Evolutionary conservation across 2,329 filamentous ascomycete genomes (phyloP).

Genomic region (Apiospora hydei): DNA sequence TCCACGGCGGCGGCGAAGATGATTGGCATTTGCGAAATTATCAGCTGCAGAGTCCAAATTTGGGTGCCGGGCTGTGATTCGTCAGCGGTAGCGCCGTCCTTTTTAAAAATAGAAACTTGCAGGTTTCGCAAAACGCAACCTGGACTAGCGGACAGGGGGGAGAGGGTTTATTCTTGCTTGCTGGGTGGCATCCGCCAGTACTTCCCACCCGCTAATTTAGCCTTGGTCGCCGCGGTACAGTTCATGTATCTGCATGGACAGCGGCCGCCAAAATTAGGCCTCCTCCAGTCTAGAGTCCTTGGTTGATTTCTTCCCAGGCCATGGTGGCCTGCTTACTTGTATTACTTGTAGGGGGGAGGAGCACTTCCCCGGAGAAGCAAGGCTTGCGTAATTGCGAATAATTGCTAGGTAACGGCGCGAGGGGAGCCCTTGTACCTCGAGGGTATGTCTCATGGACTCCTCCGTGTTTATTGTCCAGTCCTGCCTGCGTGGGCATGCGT

Average conservation of each 20-base stretch:
- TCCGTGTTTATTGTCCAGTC: background rate
- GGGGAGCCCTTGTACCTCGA: slow-evolving; percentile 5
- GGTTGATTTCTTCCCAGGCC: slow-evolving; percentile 3
- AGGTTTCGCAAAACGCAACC: slow-evolving; percentile 33
- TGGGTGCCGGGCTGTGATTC: slow-evolving; percentile 29
- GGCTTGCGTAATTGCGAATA: slow-evolving; percentile 18
- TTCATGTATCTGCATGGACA: slow-evolving; percentile 6
- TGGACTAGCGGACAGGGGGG: slow-evolving; percentile 12
- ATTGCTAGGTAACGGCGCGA: background rate
- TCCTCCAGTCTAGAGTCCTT: slow-evolving; percentile 15
- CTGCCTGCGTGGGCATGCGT: too few species aligned
- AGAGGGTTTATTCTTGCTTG: slow-evolving; percentile 22
- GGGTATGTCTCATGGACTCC: background rate
- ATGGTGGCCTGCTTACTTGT: background rate
- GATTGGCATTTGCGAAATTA: slow-evolving; percentile 32
- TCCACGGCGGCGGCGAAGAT: slow-evolving; percentile 23
- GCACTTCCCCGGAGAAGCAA: slow-evolving; percentile 13
- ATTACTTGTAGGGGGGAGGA: slow-evolving; percentile 10
- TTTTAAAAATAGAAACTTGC: slow-evolving; percentile 29
- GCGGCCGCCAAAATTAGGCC: slow-evolving; percentile 14
- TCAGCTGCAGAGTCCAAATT: slow-evolving; percentile 31
- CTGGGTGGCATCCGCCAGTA: slow-evolving; percentile 14
- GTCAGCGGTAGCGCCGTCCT: slow-evolving; percentile 29
- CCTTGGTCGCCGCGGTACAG: slow-evolving; percentile 11
- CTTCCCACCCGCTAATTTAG: slow-evolving; percentile 12